Conservation (phyloP, 148 eudicot genomes). For the Camellia granthamiana region DNA sequence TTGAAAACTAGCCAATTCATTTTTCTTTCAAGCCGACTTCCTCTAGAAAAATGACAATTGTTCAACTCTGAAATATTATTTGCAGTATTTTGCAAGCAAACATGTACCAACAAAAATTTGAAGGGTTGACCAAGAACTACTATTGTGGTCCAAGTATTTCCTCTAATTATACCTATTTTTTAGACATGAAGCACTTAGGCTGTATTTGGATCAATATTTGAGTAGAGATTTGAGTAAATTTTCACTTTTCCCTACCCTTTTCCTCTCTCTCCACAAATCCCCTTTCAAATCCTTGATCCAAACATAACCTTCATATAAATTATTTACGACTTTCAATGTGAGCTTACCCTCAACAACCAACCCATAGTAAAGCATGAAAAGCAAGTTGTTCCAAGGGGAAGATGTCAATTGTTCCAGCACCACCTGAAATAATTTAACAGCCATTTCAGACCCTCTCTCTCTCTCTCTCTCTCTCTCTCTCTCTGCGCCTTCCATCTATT, state of each 20-base stretch:
- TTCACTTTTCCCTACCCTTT: no score
- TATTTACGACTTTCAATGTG: not conserved
- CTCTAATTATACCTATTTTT: no score
- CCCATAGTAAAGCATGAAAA: constrained; percentile 82
- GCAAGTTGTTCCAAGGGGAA: constrained; percentile 81
- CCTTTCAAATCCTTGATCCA: no score
- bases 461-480: not conserved
- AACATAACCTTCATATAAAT: not conserved
- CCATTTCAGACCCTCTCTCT: not conserved
- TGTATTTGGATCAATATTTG: no score
- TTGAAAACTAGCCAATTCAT: not conserved
- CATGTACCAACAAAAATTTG: not conserved
- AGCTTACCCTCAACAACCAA: constrained; percentile 69
- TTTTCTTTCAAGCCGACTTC: not conserved
- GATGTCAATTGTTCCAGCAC: constrained; percentile 72
- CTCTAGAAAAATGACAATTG: not conserved
- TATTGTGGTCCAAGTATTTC: not conserved
- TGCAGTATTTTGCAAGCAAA: not conserved
- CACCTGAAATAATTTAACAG: constrained; percentile 51
- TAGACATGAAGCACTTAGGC: not conserved
- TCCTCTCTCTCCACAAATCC: no score
- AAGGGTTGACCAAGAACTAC: not conserved
- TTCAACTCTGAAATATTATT: not conserved
- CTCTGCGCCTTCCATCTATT: not conserved
- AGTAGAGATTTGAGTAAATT: no score